Base-by-base conservation (phyloP, 1,284 basidiomycete genomes). In the Puccinia horiana region DNA sequence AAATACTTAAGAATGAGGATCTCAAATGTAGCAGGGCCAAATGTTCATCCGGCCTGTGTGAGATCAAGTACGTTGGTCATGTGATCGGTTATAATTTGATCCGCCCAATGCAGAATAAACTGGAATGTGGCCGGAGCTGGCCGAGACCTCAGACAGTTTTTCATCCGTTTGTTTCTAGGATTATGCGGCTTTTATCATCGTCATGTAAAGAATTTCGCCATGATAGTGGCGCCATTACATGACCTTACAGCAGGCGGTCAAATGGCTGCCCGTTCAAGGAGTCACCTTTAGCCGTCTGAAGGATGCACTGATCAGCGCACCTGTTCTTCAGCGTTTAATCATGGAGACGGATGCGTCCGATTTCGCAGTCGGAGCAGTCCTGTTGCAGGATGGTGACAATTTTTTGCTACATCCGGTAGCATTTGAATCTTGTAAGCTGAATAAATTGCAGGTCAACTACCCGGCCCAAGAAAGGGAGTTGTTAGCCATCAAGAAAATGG, bases 51-150 rank as follows among this genome's bases (percentile, higher is more conserved):
- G 40, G 58, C 26, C 23, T 40, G 2, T 2, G 18, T 14, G 75
- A 84, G 37, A 86, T 88, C 20, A 86, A 88, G 42, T 90, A 88
- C 84, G 85, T 90, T 0, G 88, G 89, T 0, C 87, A 87, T 82
- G 83, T 89, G 44, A 84, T 90, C 40, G 74, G 74, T 0, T 20
- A 83, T 0, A 81, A 86, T 1, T 85, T 86, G 8, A 83, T 90
- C 20, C 40, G 58, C 0, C 89, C 90, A 89, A 87, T 89, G 76
- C 84, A 85, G 0, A 83, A 76, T 0, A 90, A 90, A 84, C 82
- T 90, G 0, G 40, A 85, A 1, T 85, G 86, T 0, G 86, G 90
- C 58, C 29, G 67, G 0, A 79, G 85, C 6, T 90, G 89, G 89
- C 88, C 87, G 0, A 32, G 40, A 0, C 89, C 89, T 0, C 83